Evolutionary conservation across 495 filamentous ascomycete genomes (phyloP).

Genomic region (Aspergillus egyptiacus): DNA sequence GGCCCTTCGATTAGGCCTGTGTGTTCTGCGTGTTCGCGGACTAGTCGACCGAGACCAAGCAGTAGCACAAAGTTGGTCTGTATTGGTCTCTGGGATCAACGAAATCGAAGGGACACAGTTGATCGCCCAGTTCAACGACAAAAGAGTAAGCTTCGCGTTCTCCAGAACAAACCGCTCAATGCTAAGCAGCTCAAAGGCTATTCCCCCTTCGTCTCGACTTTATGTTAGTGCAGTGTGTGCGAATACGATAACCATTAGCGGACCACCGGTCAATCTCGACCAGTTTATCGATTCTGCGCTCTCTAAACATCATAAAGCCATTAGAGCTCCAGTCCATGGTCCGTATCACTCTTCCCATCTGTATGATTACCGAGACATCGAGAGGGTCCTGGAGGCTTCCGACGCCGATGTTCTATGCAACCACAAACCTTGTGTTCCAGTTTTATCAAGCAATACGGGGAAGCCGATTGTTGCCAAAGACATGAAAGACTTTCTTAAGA

Average conservation of each 20-base stretch:
- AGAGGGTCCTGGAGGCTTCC: constrained; percentile 48
- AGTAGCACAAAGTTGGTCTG: constrained; percentile 33
- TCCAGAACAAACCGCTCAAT: constrained; percentile 52
- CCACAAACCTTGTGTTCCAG: constrained; percentile 2
- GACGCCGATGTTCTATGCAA: constrained; percentile 20
- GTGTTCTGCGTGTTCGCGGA: constrained; percentile 42
- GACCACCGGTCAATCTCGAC: constrained; percentile 60
- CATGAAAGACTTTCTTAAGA: constrained; percentile 10
- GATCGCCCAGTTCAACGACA: constrained; percentile 48
- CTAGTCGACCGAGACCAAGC: constrained; percentile 27
- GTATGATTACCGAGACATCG: constrained; percentile 54
- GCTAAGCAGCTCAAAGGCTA: constrained; percentile 42
- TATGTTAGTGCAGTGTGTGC: constrained; percentile 71
- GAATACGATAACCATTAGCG: constrained; percentile 69
- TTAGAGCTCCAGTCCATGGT: constrained; percentile 65
- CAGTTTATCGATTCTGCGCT: constrained; percentile 49
- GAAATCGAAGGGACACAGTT: constrained; percentile 24
- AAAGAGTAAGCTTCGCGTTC: constrained; percentile 16
- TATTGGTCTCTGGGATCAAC: constrained; percentile 32
- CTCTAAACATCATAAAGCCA: constrained; percentile 50
- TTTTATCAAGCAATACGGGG: constrained; percentile 15
- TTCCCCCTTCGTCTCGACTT: constrained; percentile 54
- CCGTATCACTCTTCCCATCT: constrained; percentile 79
- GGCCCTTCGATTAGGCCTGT: constrained; percentile 64
- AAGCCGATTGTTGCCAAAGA: constrained; percentile 1